These are phyloP conservation scores for Aegilops longissima DNA, from an alignment of 176 grass and related monocot genomes.

Conservation along the genomic window DNA sequence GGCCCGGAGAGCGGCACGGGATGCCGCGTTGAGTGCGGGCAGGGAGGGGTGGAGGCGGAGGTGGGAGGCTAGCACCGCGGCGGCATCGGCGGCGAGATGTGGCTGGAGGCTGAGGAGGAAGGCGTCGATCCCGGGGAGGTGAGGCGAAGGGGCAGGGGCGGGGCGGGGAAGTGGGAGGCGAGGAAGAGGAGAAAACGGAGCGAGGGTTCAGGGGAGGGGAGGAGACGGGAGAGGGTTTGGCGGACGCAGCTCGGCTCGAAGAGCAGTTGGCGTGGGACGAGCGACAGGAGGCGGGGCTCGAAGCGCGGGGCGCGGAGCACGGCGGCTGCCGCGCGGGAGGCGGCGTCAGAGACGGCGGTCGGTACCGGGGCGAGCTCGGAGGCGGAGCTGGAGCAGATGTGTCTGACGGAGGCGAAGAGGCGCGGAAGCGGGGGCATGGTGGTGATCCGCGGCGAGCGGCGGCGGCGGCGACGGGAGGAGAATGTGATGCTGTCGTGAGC, in stretches of 20 bases:
- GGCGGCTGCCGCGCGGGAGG: constrained; percentile 28
- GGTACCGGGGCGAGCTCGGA: background rate
- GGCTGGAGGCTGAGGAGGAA: constrained; percentile 44
- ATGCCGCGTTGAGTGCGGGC: constrained; percentile 31
- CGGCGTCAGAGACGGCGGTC: constrained; percentile 14
- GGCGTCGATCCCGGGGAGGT: constrained; percentile 21
- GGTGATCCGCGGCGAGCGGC: background rate
- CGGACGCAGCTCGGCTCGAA: constrained; percentile 52
- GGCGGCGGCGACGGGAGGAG: constrained; percentile 12
- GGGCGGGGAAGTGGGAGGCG: constrained; percentile 32
- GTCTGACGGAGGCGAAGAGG: constrained; percentile 27
- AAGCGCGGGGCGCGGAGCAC: constrained; percentile 30
- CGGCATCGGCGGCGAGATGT: constrained; percentile 28
- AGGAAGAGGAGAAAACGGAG: constrained; percentile 63
- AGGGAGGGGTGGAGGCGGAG: constrained; percentile 47
- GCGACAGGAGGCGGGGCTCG: constrained; percentile 37
- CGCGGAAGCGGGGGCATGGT: constrained; percentile 19
- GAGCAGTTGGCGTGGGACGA: constrained; percentile 44
- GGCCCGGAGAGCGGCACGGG: constrained; percentile 29
- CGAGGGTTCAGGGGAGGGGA: constrained; percentile 31
- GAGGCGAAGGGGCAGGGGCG: constrained; percentile 2
- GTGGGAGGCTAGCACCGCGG: constrained; percentile 30
- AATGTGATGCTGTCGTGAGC: background rate
- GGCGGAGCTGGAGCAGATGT: constrained; percentile 22
- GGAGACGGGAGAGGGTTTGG: constrained; percentile 46